Evolutionary conservation across 2,329 filamentous ascomycete genomes (phyloP).

Genomic region (Aspergillus bombycis): DNA sequence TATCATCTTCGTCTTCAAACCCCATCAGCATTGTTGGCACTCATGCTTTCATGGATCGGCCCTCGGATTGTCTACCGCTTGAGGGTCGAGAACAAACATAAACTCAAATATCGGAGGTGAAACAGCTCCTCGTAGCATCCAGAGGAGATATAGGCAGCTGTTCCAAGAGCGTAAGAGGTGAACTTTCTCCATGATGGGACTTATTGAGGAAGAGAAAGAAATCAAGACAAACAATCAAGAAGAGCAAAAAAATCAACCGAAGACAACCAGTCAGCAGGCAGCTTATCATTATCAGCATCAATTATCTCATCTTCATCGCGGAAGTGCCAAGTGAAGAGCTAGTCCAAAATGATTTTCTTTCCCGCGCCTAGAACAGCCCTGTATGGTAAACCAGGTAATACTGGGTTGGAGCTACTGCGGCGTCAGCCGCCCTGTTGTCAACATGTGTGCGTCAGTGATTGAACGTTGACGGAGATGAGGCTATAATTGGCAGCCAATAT

Average conservation of each 20-base stretch:
- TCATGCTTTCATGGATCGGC: neutral
- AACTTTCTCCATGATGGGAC: neutral
- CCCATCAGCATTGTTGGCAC: neutral
- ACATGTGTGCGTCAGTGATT: constrained; percentile 26
- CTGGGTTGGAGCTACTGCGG: constrained; percentile 25
- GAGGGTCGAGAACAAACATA: neutral
- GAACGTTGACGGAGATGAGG: constrained; percentile 15
- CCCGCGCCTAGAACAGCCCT: neutral
- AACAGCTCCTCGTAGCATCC: neutral
- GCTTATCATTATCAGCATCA: neutral
- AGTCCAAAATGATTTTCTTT: constrained; percentile 3
- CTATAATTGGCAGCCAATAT: constrained; percentile 18
- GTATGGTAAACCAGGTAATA: constrained; percentile 16
- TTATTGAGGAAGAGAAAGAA: neutral
- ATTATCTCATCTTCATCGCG: neutral
- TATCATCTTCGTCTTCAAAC: constrained; percentile 13
- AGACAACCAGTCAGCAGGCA: neutral
- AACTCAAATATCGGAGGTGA: neutral
- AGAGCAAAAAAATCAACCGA: neutral
- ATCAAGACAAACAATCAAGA: neutral
- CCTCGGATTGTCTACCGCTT: neutral
- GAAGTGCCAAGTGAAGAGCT: neutral
- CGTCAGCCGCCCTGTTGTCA: constrained; percentile 26
- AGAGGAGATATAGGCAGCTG: neutral
- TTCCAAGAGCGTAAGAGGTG: neutral